Conservation (phyloP, 2,329 filamentous ascomycete genomes). For the Fusarium lyarnte region DNA sequence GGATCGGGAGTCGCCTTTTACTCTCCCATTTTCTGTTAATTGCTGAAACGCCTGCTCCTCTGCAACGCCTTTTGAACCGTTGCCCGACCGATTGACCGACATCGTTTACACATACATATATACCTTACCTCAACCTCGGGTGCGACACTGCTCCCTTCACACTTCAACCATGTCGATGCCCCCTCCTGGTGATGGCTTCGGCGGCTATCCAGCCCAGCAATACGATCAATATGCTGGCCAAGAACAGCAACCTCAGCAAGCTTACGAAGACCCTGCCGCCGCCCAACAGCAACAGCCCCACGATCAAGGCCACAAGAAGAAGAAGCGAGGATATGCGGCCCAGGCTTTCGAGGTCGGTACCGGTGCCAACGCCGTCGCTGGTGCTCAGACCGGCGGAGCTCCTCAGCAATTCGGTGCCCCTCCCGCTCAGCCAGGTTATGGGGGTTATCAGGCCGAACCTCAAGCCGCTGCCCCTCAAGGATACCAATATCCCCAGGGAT, state of each 20-base stretch:
- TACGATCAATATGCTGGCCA: conserved; percentile 59
- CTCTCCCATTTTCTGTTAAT: conserved; percentile 1
- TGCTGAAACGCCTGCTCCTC: conserved; percentile 7
- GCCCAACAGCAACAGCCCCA: conserved; percentile 41
- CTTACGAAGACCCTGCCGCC: conserved; percentile 48
- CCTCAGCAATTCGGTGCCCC: conserved; percentile 58
- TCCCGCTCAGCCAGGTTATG: conserved; percentile 62
- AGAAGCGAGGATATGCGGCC: conserved; percentile 94
- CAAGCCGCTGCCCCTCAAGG: conserved; percentile 51
- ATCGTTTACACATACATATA: conserved; percentile 14
- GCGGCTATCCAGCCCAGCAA: conserved; percentile 39
- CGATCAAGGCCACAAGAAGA: conserved; percentile 70
- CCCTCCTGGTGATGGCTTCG: conserved; percentile 61
- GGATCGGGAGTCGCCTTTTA: conserved; percentile 29
- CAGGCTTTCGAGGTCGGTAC: conserved; percentile 93
- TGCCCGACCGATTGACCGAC: conserved; percentile 26
- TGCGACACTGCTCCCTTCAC: conserved; percentile 42
- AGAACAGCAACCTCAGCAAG: conserved; percentile 55
- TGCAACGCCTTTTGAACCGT: conserved; percentile 16
- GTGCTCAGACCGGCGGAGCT: conserved; percentile 55
- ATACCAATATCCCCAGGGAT: conserved; percentile 56
- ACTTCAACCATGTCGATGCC: conserved; percentile 64
- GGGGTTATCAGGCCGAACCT: conserved; percentile 65
- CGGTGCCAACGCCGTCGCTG: conserved; percentile 79
- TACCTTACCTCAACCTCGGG: conserved; percentile 28